phyloP scores from a whole-genome alignment of 306 rosid genomes.

The Calophaca sinica region DNA sequence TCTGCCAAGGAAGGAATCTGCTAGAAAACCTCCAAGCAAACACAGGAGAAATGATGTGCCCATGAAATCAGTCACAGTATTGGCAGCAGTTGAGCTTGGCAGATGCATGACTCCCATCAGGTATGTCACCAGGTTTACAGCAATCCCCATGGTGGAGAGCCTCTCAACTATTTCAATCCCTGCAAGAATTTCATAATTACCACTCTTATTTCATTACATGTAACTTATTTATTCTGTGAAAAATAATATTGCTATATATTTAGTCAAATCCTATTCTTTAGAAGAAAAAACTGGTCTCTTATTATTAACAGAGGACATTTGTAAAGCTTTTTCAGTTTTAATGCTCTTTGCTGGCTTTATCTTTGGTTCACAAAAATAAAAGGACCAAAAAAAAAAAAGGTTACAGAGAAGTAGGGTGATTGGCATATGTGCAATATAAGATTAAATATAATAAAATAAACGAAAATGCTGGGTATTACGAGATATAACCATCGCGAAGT shows the following conservation, averaged over 20 bases:
- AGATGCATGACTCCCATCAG: constrained; percentile 81
- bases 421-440: not conserved
- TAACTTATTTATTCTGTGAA: not conserved
- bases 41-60: constrained; percentile 87
- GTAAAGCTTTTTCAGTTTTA: not conserved
- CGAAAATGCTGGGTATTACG: too few species aligned
- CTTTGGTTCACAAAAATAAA: too few species aligned
- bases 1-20: constrained; percentile 94
- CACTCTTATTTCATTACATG: not conserved
- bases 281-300: not conserved
- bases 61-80: constrained; percentile 86
- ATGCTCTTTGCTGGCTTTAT: not conserved
- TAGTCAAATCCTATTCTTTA: not conserved
- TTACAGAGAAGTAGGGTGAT: not conserved
- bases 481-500: too few species aligned
- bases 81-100: constrained; percentile 93
- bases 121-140: constrained; percentile 90
- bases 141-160: constrained; percentile 97
- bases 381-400: too few species aligned
- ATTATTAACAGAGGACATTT: not conserved
- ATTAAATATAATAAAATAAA: not conserved
- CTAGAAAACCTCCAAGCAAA: constrained; percentile 93
- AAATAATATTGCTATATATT: not conserved
- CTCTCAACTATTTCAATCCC: constrained; percentile 88
- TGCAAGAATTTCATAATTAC: constrained; percentile 46